A percentile compares a stretch with the other conserved stretches of the same genome.
phyloP scores from a whole-genome alignment of 2,329 filamentous ascomycete species.

The Fusarium sp. region DNA sequence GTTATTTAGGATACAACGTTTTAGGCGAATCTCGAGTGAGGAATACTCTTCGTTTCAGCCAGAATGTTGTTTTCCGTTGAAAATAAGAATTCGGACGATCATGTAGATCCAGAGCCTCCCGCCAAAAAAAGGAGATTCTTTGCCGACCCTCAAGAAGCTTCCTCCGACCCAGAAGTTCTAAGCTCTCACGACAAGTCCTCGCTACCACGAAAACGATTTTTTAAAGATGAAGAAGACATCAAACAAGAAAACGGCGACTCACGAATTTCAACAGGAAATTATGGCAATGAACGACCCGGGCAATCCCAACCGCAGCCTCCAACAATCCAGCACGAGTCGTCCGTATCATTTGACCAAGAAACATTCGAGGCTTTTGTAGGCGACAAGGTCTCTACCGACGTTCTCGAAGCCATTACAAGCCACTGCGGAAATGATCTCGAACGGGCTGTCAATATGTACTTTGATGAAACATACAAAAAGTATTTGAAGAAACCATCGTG shows the following conservation, averaged over 20 bases:
- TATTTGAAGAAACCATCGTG: constrained; percentile 47
- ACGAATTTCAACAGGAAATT: constrained; percentile 19
- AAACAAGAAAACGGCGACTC: constrained; percentile 33
- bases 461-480: constrained; percentile 73
- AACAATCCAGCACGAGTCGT: constrained; percentile 36
- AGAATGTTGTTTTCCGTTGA: constrained; percentile 29
- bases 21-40: neutral
- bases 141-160: constrained; percentile 46
- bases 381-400: constrained; percentile 60
- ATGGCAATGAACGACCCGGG: constrained; percentile 21
- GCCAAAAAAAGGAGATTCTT: constrained; percentile 56
- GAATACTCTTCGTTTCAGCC: neutral
- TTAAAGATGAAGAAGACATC: constrained; percentile 41
- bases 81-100: constrained; percentile 53
- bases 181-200: constrained; percentile 39
- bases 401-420: constrained; percentile 60
- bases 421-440: constrained; percentile 67
- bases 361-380: constrained; percentile 69
- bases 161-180: constrained; percentile 39
- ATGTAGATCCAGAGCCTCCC: constrained; percentile 52
- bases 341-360: constrained; percentile 62
- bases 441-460: constrained; percentile 73
- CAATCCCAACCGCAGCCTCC: constrained; percentile 15
- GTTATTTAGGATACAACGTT: constrained; percentile 2
- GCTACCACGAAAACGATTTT: constrained; percentile 40